Conservation (phyloP, 202 grass and related monocot species). For the Digitaria exilis region DNA sequence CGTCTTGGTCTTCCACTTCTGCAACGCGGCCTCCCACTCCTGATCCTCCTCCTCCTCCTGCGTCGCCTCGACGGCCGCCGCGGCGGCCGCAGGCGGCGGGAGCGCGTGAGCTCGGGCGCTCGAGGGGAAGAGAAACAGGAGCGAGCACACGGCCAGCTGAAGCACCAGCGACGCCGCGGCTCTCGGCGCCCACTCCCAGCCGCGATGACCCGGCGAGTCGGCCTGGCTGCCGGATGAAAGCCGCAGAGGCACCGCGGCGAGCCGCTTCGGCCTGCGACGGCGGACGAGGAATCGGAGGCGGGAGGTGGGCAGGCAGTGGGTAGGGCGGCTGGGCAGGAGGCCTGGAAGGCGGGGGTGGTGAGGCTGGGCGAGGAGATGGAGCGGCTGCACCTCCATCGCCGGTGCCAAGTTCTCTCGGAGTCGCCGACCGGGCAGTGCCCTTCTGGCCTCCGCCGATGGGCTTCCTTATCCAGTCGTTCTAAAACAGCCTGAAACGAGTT, state of each 20-base stretch:
- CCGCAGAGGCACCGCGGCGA: conserved; percentile 25
- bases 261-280: conserved; percentile 23
- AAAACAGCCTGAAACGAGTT: not conserved
- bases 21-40: conserved; percentile 68
- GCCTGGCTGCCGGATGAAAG: conserved; percentile 20
- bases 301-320: not conserved
- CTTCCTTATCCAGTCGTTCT: conserved; percentile 10
- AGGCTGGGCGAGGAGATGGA: conserved; percentile 38
- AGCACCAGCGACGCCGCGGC: conserved; percentile 42
- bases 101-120: conserved; percentile 28
- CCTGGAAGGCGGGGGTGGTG: conserved; percentile 9
- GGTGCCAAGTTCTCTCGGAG: not conserved
- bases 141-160: conserved; percentile 51
- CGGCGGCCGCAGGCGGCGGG: conserved; percentile 16
- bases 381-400: conserved; percentile 41
- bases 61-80: conserved; percentile 8
- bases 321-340: not conserved
- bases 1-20: conserved; percentile 78
- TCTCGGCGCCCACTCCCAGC: conserved; percentile 10
- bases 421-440: not conserved
- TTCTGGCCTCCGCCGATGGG: not conserved
- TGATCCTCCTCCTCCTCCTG: conserved; percentile 50
- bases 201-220: not conserved
- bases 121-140: conserved; percentile 47
- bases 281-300: conserved; percentile 7